Conservation (phyloP, 371 early-diverging fungal species). For the Mortierella sp. region DNA sequence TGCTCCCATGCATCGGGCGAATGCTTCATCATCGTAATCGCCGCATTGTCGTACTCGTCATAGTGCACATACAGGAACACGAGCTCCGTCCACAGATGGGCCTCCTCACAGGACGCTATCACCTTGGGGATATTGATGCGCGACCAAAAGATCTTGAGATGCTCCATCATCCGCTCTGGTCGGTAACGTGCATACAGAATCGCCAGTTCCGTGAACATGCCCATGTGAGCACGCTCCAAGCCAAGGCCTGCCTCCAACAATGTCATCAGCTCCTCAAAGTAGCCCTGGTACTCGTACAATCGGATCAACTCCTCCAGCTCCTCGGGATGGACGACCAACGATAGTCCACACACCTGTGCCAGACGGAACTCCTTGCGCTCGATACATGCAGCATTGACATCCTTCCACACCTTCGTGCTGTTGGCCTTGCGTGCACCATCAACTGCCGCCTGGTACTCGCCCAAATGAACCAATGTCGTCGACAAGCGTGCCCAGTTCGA, state of each 20-base stretch:
- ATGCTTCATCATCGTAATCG: constrained; percentile 93
- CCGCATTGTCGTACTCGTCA: constrained; percentile 98
- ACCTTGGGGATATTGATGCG: constrained; percentile 99
- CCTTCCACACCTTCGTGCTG: constrained; percentile 96
- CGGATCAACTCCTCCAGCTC: constrained; percentile 90
- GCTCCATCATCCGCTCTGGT: constrained; percentile 95
- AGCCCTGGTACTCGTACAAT: constrained; percentile 89
- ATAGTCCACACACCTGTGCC: constrained; percentile 97
- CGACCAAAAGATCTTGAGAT: constrained; percentile 93
- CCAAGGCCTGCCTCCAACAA: constrained; percentile 94
- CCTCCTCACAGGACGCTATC: constrained; percentile 91
- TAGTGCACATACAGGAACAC: constrained; percentile 98
- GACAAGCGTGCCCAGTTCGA: constrained; percentile 97
- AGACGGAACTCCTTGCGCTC: constrained; percentile 93
- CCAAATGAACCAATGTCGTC: constrained; percentile 92
- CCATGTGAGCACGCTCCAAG: constrained; percentile 98
- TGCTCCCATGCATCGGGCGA: constrained; percentile 96
- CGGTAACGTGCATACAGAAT: constrained; percentile 95
- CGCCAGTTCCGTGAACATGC: constrained; percentile 98
- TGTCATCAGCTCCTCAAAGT: constrained; percentile 89
- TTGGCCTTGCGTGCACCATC: constrained; percentile 98
- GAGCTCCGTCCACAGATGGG: constrained; percentile 96
- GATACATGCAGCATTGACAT: constrained; percentile 96
- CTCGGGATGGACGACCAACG: constrained; percentile 96
- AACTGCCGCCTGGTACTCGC: constrained; percentile 96